These are phyloP conservation scores for Mycena filopes DNA, from an alignment of 768 basidiomycete genomes.

Conservation along the genomic window DNA sequence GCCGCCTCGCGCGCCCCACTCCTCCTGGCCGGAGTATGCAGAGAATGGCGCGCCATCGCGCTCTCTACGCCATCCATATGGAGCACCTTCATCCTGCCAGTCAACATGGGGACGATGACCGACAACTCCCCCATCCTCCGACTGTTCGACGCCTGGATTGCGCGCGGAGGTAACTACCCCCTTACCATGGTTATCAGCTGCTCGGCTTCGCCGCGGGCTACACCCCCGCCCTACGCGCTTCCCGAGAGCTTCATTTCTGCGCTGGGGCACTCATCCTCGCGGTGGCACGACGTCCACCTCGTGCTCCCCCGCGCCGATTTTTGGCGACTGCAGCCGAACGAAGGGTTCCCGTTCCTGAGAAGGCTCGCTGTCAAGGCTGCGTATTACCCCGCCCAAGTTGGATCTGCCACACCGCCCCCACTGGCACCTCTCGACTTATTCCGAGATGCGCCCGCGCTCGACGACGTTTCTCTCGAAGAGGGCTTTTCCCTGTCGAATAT, in stretches of 20 bases:
- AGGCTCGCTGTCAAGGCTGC: slow-evolving; percentile 8
- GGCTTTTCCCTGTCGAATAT: slow-evolving; percentile 1
- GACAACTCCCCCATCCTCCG: slow-evolving; percentile 7
- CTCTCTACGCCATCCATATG: slow-evolving; percentile 14
- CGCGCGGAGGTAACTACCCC: slow-evolving; percentile 11
- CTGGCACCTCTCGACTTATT: background rate
- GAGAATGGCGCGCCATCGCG: slow-evolving; percentile 12
- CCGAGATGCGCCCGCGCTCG: slow-evolving; percentile 4
- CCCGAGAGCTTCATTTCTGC: slow-evolving; percentile 1
- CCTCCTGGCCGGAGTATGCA: background rate
- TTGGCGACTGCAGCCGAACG: slow-evolving; percentile 4
- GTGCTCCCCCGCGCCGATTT: slow-evolving; percentile 13
- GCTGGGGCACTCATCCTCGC: slow-evolving; percentile 2
- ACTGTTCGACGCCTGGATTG: slow-evolving; percentile 22
- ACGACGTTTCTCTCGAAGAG: slow-evolving; percentile 5
- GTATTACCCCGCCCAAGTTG: too few species aligned
- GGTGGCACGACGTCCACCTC: slow-evolving; percentile 21
- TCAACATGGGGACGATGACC: slow-evolving; percentile 2
- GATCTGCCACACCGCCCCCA: background rate
- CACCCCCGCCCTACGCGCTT: background rate
- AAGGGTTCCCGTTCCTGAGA: slow-evolving; percentile 9
- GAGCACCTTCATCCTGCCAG: slow-evolving; percentile 18
- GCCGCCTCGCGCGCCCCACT: slow-evolving; percentile 16
- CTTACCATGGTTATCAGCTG: slow-evolving; percentile 16
- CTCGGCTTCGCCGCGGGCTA: background rate